phyloP scores from a whole-genome alignment of 495 filamentous ascomycete species.

The Penicillium arizonense region DNA sequence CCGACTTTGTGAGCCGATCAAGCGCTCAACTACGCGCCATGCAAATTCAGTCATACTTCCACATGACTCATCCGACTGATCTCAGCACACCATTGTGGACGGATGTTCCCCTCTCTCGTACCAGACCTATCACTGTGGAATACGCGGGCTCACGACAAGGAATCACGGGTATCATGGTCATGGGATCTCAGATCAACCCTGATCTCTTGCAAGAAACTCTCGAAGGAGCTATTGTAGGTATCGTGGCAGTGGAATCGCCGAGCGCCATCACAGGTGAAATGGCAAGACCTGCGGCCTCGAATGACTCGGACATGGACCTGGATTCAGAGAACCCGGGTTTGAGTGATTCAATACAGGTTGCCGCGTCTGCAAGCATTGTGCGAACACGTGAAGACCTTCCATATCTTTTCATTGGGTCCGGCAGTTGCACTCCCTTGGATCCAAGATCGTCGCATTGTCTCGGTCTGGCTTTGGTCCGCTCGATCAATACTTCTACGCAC shows the following conservation, averaged over 20 bases:
- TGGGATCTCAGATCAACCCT: constrained; percentile 48
- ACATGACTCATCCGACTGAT: constrained; percentile 41
- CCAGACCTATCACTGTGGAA: constrained; percentile 52
- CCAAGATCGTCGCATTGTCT: constrained; percentile 44
- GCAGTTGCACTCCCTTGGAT: constrained; percentile 38
- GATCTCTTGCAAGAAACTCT: constrained; percentile 51
- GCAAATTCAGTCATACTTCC: constrained; percentile 81
- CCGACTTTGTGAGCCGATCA: constrained; percentile 60
- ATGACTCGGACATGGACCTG: constrained; percentile 23
- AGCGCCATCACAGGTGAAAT: constrained; percentile 27
- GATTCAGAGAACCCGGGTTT: constrained; percentile 8
- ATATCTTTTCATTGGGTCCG: constrained; percentile 40
- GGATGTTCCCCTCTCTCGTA: constrained; percentile 42
- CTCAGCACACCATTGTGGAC: constrained; percentile 45
- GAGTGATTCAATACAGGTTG: neutral
- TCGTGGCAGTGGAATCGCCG: constrained; percentile 52
- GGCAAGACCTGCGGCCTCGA: neutral
- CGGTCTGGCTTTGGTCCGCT: constrained; percentile 52
- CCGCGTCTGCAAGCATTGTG: constrained; percentile 22
- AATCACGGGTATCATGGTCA: constrained; percentile 51
- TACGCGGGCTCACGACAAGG: constrained; percentile 52
- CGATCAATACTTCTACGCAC: constrained; percentile 36
- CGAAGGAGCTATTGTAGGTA: constrained; percentile 56
- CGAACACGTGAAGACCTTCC: constrained; percentile 40
- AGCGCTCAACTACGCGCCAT: constrained; percentile 70